These are phyloP conservation scores for Xylaria sp. DNA, from an alignment of 2,329 filamentous ascomycete species.

Conservation along the genomic window DNA sequence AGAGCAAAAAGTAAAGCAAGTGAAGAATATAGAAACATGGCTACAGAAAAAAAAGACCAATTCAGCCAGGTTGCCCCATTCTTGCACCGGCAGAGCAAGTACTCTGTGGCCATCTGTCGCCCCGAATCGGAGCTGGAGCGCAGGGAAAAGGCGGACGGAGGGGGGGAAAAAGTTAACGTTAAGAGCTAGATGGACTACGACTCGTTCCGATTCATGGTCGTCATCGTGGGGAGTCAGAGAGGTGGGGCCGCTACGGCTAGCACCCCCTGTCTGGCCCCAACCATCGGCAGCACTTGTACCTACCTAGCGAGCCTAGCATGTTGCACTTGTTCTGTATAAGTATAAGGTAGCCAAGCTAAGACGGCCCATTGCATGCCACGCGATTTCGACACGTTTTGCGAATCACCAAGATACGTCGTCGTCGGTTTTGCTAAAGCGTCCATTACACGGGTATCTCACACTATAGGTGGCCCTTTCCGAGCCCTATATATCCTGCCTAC, in stretches of 20 bases:
- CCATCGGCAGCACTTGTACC: not conserved
- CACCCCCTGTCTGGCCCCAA: not conserved
- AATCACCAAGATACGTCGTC: not conserved
- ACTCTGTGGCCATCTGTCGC: constrained; percentile 10
- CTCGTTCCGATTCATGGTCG: constrained; percentile 12
- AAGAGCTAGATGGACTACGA: constrained; percentile 20
- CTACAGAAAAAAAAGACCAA: constrained; percentile 9
- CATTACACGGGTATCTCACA: constrained; percentile 32
- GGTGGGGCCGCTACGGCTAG: not conserved
- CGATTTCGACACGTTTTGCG: not conserved
- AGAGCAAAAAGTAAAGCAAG: constrained; percentile 1
- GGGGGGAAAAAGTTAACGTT: constrained; percentile 18
- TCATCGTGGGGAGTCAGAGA: constrained; percentile 34
- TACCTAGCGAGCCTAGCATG: no score
- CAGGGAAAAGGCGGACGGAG: constrained; percentile 9
- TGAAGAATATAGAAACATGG: constrained; percentile 2
- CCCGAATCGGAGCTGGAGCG: constrained; percentile 36
- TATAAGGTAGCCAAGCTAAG: not conserved
- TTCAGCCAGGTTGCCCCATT: constrained; percentile 34
- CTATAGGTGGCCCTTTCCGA: constrained; percentile 16
- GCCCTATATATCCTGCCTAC: constrained; percentile 33
- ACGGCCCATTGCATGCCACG: no score
- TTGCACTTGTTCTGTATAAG: no score
- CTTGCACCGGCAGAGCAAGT: constrained; percentile 12
- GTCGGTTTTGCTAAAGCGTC: constrained; percentile 10